A percentile compares a stretch with the other conserved stretches of the same genome.
These are phyloP conservation scores for Pythium graminicola DNA, from an alignment of 352 stramenopile species.

Conservation along the genomic window DNA sequence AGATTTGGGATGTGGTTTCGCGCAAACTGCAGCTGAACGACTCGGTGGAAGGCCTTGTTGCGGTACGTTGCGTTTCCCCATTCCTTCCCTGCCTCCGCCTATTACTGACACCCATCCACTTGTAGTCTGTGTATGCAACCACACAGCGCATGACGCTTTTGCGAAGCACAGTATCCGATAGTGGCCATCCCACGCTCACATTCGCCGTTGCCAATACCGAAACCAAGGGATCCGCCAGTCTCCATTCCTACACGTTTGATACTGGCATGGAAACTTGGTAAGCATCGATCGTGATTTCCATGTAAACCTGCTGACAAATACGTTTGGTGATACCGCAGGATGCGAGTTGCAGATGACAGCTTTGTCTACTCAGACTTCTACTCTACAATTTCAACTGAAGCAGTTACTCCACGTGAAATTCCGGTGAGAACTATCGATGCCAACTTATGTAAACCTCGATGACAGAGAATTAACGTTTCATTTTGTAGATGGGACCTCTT, in stretches of 20 bases:
- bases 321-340: slow-evolving; percentile 45
- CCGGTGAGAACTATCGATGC: slow-evolving; percentile 35
- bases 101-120: neutral
- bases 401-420: slow-evolving; percentile 50
- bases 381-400: slow-evolving; percentile 64
- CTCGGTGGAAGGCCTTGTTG: slow-evolving; percentile 59
- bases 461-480: neutral
- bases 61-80: slow-evolving; percentile 20
- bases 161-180: slow-evolving; percentile 59
- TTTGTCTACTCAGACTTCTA: slow-evolving; percentile 85
- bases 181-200: slow-evolving; percentile 75
- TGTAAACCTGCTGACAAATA: neutral
- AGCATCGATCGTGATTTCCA: neutral
- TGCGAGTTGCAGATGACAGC: slow-evolving; percentile 78
- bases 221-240: slow-evolving; percentile 38
- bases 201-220: slow-evolving; percentile 60
- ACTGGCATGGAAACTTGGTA: slow-evolving; percentile 66
- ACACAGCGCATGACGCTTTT: slow-evolving; percentile 56
- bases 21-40: slow-evolving; percentile 47
- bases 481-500: slow-evolving; percentile 53
- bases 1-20: slow-evolving; percentile 63
- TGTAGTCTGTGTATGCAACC: slow-evolving; percentile 18
- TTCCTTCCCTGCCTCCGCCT: neutral
- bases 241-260: slow-evolving; percentile 82
- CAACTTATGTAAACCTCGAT: neutral